Evolutionary conservation across 2,329 filamentous ascomycete genomes (phyloP), one percentile per base, ranked within the genome.

Genomic region (Epichloe scottii): DNA sequence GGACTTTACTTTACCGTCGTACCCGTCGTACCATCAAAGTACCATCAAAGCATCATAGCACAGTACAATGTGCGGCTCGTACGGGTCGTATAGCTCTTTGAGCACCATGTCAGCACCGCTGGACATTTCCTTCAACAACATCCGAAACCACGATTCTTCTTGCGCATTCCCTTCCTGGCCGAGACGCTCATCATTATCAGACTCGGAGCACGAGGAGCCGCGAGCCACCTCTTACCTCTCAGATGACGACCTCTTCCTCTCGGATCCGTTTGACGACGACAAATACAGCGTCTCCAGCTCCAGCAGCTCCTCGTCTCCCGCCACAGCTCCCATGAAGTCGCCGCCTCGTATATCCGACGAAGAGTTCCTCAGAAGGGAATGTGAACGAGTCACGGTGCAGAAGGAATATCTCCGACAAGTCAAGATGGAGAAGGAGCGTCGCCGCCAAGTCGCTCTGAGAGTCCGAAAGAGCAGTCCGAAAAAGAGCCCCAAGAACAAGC

Each of bases 91-190:
- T 63, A 73, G 71, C 70, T 73, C 71, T 56, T 68, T 74, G 66
- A 67, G 68, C 64, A 62, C 66, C 56, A 58, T 62, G 48, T 64
- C 71, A 1, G 61, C 66, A 40, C 69, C 74, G 59, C 70, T 76
- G 66, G 71, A 74, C 55, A 75, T 76, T 56, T 62, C 68, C 19
- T 62, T 62, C 57, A 67, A 64, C 60, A 67, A 66, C 57, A 67
- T 70, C 56, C 64, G 63, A 55, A 63, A 63, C 41, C 65, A 68
- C 56, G 71, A 73, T 58, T 63, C 68, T 30, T 65, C 65, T 38
- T 80, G 77, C 66, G 78, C 77, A 26, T 81, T 74, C 57, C 78
- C 78, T 30, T 79, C 75, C 23, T 81, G 78, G 78, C 77, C 77
- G 26, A 72, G 76, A 52, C 71, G 77, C 41, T 68, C 71, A 15